Percentiles rank a stretch among this genome's conserved stretches.
phyloP scores from a whole-genome alignment of 441 rosid species.

The Codiaeum variegatum region DNA sequence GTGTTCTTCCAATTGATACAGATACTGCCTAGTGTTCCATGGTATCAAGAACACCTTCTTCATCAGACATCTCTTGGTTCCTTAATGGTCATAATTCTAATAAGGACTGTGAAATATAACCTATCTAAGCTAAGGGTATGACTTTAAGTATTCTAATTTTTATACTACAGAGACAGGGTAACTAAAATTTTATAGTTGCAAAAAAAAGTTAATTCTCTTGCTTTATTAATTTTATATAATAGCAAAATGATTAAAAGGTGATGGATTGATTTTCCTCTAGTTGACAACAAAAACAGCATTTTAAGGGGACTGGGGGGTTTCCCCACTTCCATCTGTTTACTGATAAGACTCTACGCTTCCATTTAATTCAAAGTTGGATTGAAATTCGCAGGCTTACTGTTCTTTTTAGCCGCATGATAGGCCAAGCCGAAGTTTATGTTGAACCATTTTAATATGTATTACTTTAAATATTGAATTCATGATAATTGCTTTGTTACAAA shows the following conservation, averaged over 20 bases:
- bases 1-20: conserved; percentile 26
- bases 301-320: background rate
- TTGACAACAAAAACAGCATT: background rate
- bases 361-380: background rate
- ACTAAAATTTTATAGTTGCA: background rate
- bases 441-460: background rate
- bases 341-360: background rate
- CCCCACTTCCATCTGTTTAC: background rate
- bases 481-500: background rate
- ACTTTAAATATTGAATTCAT: background rate
- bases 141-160: conserved; percentile 14
- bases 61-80: conserved; percentile 98
- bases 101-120: conserved; percentile 95
- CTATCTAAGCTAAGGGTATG: conserved; percentile 97
- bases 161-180: background rate
- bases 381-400: background rate
- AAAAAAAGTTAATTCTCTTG: background rate
- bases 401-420: background rate
- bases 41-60: conserved; percentile 97
- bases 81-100: conserved; percentile 81
- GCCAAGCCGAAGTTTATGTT: background rate
- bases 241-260: background rate
- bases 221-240: background rate
- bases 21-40: conserved; percentile 85
- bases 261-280: background rate